Conservation (phyloP, 1,284 basidiomycete genomes). For the Fomitopsis palustris region DNA sequence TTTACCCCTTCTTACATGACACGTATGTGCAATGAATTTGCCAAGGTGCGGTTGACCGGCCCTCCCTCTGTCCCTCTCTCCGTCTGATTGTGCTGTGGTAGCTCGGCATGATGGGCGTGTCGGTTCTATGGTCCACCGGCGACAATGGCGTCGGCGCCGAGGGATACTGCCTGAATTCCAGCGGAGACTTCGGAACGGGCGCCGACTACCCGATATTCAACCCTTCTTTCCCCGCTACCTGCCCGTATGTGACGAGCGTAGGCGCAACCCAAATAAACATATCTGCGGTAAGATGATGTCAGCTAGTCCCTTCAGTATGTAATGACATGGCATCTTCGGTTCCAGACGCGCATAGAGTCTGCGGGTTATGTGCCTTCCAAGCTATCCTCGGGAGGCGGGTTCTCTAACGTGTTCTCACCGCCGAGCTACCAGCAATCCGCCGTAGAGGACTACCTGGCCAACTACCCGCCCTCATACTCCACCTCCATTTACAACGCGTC, state of each 20-base stretch:
- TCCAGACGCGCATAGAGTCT: neutral
- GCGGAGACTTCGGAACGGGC: slow-evolving; percentile 24
- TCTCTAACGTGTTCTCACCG: slow-evolving; percentile 30
- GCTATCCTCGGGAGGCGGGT: slow-evolving; percentile 16
- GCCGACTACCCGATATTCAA: slow-evolving; percentile 19
- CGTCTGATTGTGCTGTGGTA: slow-evolving; percentile 8
- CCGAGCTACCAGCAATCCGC: slow-evolving; percentile 28
- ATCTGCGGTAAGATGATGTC: slow-evolving; percentile 11
- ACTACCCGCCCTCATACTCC: slow-evolving; percentile 11
- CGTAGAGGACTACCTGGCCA: slow-evolving; percentile 13
- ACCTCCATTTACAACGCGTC: slow-evolving; percentile 9
- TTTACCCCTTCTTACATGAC: slow-evolving; percentile 40
- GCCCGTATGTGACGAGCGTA: slow-evolving; percentile 21
- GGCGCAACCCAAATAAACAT: slow-evolving; percentile 19
- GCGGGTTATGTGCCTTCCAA: neutral
- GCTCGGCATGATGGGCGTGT: slow-evolving; percentile 21
- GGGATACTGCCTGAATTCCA: slow-evolving; percentile 21
- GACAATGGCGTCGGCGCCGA: slow-evolving; percentile 18
- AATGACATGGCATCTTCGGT: neutral
- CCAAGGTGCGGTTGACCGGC: slow-evolving; percentile 28
- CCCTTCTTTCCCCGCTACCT: slow-evolving; percentile 20
- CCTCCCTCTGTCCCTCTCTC: neutral
- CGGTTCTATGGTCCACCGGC: slow-evolving; percentile 20
- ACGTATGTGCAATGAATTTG: slow-evolving; percentile 57
- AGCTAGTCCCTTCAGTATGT: neutral